Base-by-base conservation (phyloP, 208 protist species). In the Lotmaria passim region DNA sequence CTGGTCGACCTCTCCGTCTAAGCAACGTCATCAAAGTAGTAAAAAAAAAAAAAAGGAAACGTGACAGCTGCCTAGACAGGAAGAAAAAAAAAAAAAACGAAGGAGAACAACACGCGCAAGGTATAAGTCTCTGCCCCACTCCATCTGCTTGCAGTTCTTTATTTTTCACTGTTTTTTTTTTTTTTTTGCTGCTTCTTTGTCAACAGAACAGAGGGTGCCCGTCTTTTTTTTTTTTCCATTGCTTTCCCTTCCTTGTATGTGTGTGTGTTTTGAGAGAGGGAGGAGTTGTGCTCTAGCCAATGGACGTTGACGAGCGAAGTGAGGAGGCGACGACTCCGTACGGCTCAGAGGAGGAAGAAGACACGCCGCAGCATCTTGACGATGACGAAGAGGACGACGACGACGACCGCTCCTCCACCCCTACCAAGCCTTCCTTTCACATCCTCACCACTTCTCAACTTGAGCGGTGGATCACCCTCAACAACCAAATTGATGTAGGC, bases 401-500 rank as follows among this genome's bases (percentile, higher is more conserved):
- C 5, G 59, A 60, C 31, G 44, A 17, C 26, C 36, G 21, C 28
- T 46, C 46, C 19, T 56, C 70, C 24, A 46, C 38, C 44, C 28
- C 61, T 7, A 31, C 60, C 15, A 34, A n/a, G 46, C 28, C 51
- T n/a, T 36, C 30, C 41, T 52, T 67, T 23, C 58, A 31, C 30
- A 58, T 81, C 28, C 50, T 84, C 3, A 69, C 33, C 61, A 59
- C 60, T 19, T 62, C 50, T 1, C 62, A 73, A 55, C 58, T 86
- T 2, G 63, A 64, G 26, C 44, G 56, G 24, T 65, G 73, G 51
- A 55, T 77, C 23, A 68, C 63, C 0, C 24, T 17, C 24, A 47
- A 34, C 39, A 36, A 78, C 31, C 66, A 69, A 34, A 63, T 75
- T n/a, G 80, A 86, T 28, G 67, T 87, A 0, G 82, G 64, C 8